Conservation (phyloP, 2,329 filamentous ascomycete species). For the Alternaria triticina region DNA sequence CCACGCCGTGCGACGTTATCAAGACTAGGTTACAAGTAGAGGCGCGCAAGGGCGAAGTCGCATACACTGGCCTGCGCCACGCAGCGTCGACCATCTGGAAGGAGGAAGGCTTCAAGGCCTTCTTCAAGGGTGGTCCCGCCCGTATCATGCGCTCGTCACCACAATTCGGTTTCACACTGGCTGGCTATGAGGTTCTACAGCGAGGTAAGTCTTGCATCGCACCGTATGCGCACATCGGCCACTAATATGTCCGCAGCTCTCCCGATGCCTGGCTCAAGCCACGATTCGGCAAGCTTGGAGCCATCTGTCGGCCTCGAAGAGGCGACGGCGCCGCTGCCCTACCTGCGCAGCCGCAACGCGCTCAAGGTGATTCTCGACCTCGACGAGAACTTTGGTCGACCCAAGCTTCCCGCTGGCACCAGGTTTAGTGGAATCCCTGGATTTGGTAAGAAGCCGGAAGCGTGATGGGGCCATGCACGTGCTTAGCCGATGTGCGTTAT, state of each 20-base stretch:
- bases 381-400: slow-evolving; percentile 87
- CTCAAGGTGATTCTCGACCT: slow-evolving; percentile 95
- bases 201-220: slow-evolving; percentile 46
- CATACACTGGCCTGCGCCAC: slow-evolving; percentile 86
- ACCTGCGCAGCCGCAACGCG: slow-evolving; percentile 81
- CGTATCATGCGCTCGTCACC: slow-evolving; percentile 94
- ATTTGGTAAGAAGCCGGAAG: slow-evolving; percentile 41
- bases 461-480: slow-evolving; percentile 23
- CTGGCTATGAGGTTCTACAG: slow-evolving; percentile 92
- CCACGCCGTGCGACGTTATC: slow-evolving; percentile 97
- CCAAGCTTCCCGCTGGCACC: slow-evolving; percentile 61
- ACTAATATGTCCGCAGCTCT: slow-evolving; percentile 54
- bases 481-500: slow-evolving; percentile 13
- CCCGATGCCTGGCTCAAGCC: slow-evolving; percentile 75
- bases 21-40: slow-evolving; percentile 98
- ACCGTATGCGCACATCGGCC: background rate
- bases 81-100: slow-evolving; percentile 81
- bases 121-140: slow-evolving; percentile 98
- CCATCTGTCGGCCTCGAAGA: slow-evolving; percentile 68
- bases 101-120: slow-evolving; percentile 93
- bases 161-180: slow-evolving; percentile 97
- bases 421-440: slow-evolving; percentile 46
- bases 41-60: slow-evolving; percentile 89
- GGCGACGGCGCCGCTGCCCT: slow-evolving; percentile 68
- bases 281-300: slow-evolving; percentile 60